Base-by-base conservation (phyloP, 75 land plant species). In the Picea glauca region DNA sequence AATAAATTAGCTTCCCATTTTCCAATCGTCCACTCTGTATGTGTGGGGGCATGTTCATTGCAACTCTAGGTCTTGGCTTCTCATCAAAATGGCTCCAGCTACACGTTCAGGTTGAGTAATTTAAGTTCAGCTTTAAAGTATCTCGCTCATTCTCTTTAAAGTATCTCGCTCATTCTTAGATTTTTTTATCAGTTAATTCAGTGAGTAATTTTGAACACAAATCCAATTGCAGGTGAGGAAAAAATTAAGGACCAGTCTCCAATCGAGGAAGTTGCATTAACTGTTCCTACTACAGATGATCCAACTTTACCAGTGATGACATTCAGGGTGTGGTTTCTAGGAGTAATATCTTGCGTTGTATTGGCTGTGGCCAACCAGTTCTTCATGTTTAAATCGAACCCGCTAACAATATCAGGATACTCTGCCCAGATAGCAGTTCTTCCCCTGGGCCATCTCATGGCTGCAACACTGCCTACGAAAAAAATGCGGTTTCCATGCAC, bases 271-370 rank as follows among this genome's bases (percentile, higher is more conserved):
- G 98, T 94, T 18, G 83, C 91, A 78, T 81, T 90, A 14, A 92
- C 95, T n/a, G 95, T 94, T 13, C 85, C 88, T 30, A 78, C 63
- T 23, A 88, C 93, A 3, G 98, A 94, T 75, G 95, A 92, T 56
- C 85, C 90, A 11, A 67, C 80, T 0, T 66, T 81, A 58, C 90
- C 93, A 5, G 85, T 61, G 21, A 70, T 87, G 81, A 95, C 98
- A 31, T 93, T 95, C 85, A 64, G 98, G 38, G 88, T 90, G 83
- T 93, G 96, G 96, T 6, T 83, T 58, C 84, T 93, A 1, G 96
- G 96, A 30, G 30, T 87, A 35, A 14, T 80, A 5, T 90, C 90
- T 0, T 93, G 96, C 65, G 70, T 62, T 14, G 7, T 84, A 3
- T 83, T 93, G 1, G 63, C 92, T 3, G 86, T 88, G 77, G 18